Conservation (phyloP, 768 basidiomycete genomes). For the Phaeotremella fagi region DNA sequence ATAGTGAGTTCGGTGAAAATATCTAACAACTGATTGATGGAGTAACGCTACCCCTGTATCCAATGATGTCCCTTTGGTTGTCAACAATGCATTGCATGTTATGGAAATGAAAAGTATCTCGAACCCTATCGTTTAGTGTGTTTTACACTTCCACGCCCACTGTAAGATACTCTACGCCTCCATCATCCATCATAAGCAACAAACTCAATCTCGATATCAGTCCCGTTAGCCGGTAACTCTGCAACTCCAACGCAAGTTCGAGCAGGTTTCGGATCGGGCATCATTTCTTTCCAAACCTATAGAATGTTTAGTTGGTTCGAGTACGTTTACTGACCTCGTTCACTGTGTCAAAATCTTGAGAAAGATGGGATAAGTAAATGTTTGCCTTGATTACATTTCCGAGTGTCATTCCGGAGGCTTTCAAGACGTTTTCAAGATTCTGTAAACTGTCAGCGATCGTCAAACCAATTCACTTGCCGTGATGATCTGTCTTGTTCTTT, state of each 20-base stretch:
- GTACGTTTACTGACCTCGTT: constrained; percentile 39
- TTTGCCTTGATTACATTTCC: constrained; percentile 44
- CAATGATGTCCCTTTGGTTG: no score
- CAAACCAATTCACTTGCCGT: constrained; percentile 11
- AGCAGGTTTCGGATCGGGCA: constrained; percentile 46
- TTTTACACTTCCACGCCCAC: no score
- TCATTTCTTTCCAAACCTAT: constrained; percentile 39
- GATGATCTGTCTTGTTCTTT: constrained; percentile 41
- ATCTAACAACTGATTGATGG: no score
- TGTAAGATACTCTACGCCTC: no score
- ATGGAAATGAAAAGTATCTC: no score
- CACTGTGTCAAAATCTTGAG: constrained; percentile 33
- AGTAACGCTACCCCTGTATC: no score
- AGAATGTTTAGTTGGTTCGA: no score
- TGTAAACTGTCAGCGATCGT: not conserved
- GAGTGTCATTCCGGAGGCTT: constrained; percentile 35
- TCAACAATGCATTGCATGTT: no score
- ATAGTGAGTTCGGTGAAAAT: no score
- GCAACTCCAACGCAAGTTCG: constrained; percentile 44
- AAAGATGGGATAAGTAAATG: constrained; percentile 45
- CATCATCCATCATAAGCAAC: constrained; percentile 39
- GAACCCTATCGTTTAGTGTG: no score
- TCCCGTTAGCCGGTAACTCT: constrained; percentile 41
- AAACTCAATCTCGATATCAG: constrained; percentile 46
- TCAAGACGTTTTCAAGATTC: constrained; percentile 44